Evolutionary conservation across 257 asterid species (phyloP), one percentile per base, ranked within the genome.

Genomic region (Avicennia marina): DNA sequence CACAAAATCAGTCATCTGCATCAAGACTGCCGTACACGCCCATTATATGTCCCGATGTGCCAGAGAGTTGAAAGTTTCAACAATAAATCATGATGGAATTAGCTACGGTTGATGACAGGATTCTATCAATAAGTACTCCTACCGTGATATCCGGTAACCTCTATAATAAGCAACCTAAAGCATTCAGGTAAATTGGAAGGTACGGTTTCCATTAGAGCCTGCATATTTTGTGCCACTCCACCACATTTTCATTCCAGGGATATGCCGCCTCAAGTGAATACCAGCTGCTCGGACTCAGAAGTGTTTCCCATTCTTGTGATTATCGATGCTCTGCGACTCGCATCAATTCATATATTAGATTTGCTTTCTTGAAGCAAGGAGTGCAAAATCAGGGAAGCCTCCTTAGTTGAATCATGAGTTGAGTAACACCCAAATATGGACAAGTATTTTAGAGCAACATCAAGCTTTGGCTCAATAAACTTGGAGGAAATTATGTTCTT

Each of bases 301-400:
- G 56, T 49, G 36, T n/a, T 48, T 41, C 32, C 71, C 67, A 21
- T 32, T 40, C n/a, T 58, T 39, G 50, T 45, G 24, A 59, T 60
- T 40, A 10, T 15, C 17, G 21, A 66, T 43, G 47, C 61, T 42
- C n/a, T n/a, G n/a, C n/a, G n/a, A n/a, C n/a, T n/a, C n/a, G n/a
- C n/a, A n/a, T n/a, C n/a, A n/a, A n/a, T n/a, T n/a, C n/a, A n/a
- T n/a, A n/a, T n/a, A 36, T 11, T 36, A 36, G 41, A 36, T 56
- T 66, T 58, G 69, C 53, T 6, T 48, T 73, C 81, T 53, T 68
- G 46, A 38, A 80, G 67, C 76, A 82, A 63, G 56, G 76, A 47
- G 43, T 71, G 84, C 86, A 91, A 68, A 69, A 88, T 82, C 45
- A 36, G 29, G 8, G 95, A 75, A 58, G 86, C 83, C 75, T 77